Base-by-base conservation (phyloP, 345 rosid genomes). In the Populus simonii region DNA sequence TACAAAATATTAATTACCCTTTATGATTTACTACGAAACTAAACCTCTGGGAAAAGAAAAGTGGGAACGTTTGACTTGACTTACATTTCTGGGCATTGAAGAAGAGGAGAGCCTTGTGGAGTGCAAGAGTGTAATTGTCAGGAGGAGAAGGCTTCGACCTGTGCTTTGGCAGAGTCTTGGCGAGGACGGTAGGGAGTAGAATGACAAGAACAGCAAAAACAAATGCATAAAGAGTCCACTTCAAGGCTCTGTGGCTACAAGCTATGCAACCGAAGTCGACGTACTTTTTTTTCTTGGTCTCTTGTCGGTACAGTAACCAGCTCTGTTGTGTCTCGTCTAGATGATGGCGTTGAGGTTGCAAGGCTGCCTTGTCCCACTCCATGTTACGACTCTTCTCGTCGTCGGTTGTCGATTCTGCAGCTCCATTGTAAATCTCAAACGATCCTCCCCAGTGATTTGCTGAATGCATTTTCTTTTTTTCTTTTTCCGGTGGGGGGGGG, bases 51-150 rank as follows among this genome's bases (percentile, higher is more conserved):
- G 63, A 12, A 41, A 68, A 41, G 57, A 33, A 23, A n/a, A 15
- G 43, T 47, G 11, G 39, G 25, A 18, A 72, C 4, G 5, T 55
- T 41, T 11, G 27, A 22, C 22, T 15, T 15, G 55, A 87, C 93
- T 80, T 90, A 91, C 98, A 94, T 84, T 90, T 92, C 62, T 94
- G 98, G 62, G 97, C 97, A 67, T 94, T 91, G 84, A 94, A 94
- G 82, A 94, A 94, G 76, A 90, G 91, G 68, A 94, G 84, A 12
- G 97, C 91, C 85, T 92, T 91, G 55, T 83, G 92, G 71, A 94
- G 90, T 27, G 97, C 98, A 61, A 85, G 77, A 66, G 97, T 86
- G 88, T 94, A 92, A 76, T 88, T 78, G 73, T 94, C 97, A 0
- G 92, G 89, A 5, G 90, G 88, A 13, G 94, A 85, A 66, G 94